These are phyloP conservation scores for Larix sibirica DNA, from an alignment of 83 land plant genomes.

Conservation along the genomic window DNA sequence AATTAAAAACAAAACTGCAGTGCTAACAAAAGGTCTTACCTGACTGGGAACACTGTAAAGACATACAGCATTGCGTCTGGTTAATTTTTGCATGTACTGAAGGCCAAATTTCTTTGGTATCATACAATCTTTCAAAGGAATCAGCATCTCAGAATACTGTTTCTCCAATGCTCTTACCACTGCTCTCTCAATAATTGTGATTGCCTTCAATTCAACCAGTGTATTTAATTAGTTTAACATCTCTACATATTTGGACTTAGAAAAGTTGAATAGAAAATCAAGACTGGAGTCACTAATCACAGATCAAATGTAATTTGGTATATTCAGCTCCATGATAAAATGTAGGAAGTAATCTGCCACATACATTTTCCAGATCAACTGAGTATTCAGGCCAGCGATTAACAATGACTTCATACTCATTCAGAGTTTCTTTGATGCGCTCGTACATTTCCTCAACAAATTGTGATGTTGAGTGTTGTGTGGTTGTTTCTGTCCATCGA, in stretches of 20 bases:
- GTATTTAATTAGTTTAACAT: constrained; percentile 1
- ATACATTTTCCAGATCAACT: constrained; percentile 80
- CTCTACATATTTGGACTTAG: not conserved
- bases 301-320: not conserved
- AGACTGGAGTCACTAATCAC: not conserved
- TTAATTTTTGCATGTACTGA: constrained; percentile 88
- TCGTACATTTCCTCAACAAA: constrained; percentile 94
- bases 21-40: constrained; percentile 34
- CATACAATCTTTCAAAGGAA: constrained; percentile 88
- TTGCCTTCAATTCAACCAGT: constrained; percentile 52
- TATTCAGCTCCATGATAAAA: not conserved
- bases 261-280: not conserved
- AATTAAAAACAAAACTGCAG: not conserved
- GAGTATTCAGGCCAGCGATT: constrained; percentile 97
- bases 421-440: constrained; percentile 69
- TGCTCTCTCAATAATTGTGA: constrained; percentile 85
- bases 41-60: constrained; percentile 82
- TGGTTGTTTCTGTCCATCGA: constrained; percentile 66
- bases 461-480: constrained; percentile 74
- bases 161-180: constrained; percentile 85
- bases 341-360: constrained; percentile 2
- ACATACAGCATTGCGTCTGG: constrained; percentile 67
- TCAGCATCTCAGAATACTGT: constrained; percentile 80
- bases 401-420: constrained; percentile 81
- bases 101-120: constrained; percentile 81